Evolutionary conservation across 805 yeast species (phyloP), one percentile per base, ranked within the genome.

Genomic region (Metschnikowia aberdeeniae): DNA sequence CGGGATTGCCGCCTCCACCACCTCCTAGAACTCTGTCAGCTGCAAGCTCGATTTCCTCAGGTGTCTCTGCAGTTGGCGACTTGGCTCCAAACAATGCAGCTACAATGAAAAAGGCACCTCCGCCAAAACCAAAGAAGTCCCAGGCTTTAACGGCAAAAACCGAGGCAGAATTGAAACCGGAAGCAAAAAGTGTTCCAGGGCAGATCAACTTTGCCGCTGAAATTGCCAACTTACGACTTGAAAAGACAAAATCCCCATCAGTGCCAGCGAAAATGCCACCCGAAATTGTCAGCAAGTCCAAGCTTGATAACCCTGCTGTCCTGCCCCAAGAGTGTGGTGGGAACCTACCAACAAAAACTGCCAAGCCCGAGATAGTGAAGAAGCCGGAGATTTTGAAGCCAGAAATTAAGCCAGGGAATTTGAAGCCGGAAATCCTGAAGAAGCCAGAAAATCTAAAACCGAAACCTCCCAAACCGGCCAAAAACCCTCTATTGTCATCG

Each of bases 51-150:
- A 20, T 14, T 19, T 34, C 24, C n/a, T 8, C 13, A 5, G 35
- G 30, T 35, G 42, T 32, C 31, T 14, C 14, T 33, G 31, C 36
- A 22, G 26, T 22, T 6, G 2, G 4, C 26, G 26, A 22, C 11
- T 38, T 27, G 13, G 7, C 9, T 27, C 20, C 3, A 31, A 5
- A 31, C 24, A 47, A 27, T 19, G 10, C 7, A 11, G 19, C 42
- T 2, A 47, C 47, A 13, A 45, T 45, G 12, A 66, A 63, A 51
- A 66, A 64, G 43, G 60, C 60, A 0, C 73, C 76, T 17, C 76
- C 75, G 10, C 75, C 76, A 30, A 73, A 70, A 34, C 77, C 78
- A 1, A 46, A 54, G 2, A 73, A 68, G 49, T 48, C 37, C 2
- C 50, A 37, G 19, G 29, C 36, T 13, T 11, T 24, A 13, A 11